A percentile compares a stretch with the other conserved stretches of the same genome.
phyloP scores from a whole-genome alignment of 2,329 filamentous ascomycete genomes.

The Sporothrix protearum region DNA sequence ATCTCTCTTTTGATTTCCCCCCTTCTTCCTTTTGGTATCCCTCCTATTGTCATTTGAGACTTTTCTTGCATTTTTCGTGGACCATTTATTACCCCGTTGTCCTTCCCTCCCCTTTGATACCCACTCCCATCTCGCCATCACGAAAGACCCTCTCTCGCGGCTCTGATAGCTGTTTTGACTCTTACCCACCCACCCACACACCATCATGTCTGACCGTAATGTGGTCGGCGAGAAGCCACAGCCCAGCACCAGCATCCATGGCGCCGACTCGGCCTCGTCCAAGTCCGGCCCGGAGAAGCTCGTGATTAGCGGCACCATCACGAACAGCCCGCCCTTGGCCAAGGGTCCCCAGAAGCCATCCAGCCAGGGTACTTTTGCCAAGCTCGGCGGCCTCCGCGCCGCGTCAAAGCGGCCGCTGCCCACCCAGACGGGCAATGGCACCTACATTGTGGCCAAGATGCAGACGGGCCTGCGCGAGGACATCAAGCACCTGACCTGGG shows the following conservation, averaged over 20 bases:
- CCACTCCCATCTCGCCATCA: not conserved
- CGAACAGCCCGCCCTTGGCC: slow-evolving; percentile 26
- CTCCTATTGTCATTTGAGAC: not conserved
- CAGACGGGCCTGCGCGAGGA: slow-evolving; percentile 55
- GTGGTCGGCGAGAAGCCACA: not conserved
- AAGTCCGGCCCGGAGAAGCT: not conserved
- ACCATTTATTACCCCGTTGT: too few species aligned
- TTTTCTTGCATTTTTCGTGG: not conserved
- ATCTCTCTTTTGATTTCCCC: not conserved
- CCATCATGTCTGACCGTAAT: not conserved
- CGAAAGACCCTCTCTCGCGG: not conserved
- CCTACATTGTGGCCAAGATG: slow-evolving; percentile 49
- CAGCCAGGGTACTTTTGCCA: not conserved
- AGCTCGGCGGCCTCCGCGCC: not conserved
- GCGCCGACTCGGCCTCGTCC: not conserved
- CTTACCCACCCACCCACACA: not conserved
- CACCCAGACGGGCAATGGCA: slow-evolving; percentile 60
- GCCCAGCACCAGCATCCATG: not conserved
- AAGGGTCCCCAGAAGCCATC: slow-evolving; percentile 30
- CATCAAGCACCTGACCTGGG: slow-evolving; percentile 51
- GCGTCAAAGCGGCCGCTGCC: slow-evolving; percentile 58
- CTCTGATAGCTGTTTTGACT: not conserved
- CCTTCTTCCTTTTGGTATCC: not conserved
- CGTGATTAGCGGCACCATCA: slow-evolving; percentile 22
- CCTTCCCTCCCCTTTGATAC: not conserved